Base-by-base conservation (phyloP, 2,329 filamentous ascomycete species). In the Colletotrichum cuscutae region DNA sequence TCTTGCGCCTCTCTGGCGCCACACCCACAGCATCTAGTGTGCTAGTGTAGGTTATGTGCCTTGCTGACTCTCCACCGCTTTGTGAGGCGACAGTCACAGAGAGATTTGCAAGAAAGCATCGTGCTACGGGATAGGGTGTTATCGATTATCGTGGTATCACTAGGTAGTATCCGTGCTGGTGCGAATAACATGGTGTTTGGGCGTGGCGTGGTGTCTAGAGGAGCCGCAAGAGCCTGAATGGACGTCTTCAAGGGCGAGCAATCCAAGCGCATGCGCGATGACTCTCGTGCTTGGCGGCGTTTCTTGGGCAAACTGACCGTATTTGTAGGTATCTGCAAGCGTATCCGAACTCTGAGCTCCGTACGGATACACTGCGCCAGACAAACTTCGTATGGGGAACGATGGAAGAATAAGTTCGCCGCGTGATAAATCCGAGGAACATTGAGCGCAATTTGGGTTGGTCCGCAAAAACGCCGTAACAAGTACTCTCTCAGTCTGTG, bases 11-110 rank as follows among this genome's bases (percentile, higher is more conserved):
- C 64, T 42, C 22, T 35, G 49, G 63, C 9, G 49, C 57, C 49
- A 71, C 35, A 26, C 64, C 32, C 62, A 66, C 63, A 42, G 13
- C 30, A 42, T 26, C 49, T 46, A 60, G 30, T 54, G 57, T 24
- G 13, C 37, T 42, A 42, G 37, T 42, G 37, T 19, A 12, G 37
- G 26, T 5, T 19, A 19, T 42, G 37, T 42, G 6, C 37, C 37
- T 53, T 59, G 53, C 30, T 57, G 13, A 61, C 22, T 22, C 49
- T 63, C 65, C 65, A 69, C 70, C 65, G 69, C 70, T 64, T 54
- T 26, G 49, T 22, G 9, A 42, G 28, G 53, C 46, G 35, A 19
- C 7, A 32, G 42, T 59, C 42, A 49, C 19, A 22, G 42, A 49
- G 24, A 30, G 46, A 53, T 37, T 53, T 53, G 53, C 22, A 12